Evolutionary conservation across 2,329 filamentous ascomycete species (phyloP).

Genomic region (Aureobasidium sp.): DNA sequence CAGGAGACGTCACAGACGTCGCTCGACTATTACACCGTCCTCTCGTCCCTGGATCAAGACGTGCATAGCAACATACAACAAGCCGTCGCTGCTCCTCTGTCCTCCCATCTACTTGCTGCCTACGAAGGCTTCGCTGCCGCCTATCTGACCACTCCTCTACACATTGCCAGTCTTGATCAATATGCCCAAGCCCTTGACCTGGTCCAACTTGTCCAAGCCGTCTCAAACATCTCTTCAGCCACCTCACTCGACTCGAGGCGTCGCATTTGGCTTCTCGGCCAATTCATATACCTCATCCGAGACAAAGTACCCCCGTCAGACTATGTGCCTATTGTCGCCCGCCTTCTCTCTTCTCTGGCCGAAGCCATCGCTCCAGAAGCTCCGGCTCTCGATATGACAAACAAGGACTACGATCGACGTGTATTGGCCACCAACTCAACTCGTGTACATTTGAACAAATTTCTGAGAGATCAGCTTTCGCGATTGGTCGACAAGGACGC

Average conservation of each 20-base stretch:
- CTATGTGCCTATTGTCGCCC: conserved; percentile 46
- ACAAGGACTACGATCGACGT: conserved; percentile 34
- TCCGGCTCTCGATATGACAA: conserved; percentile 25
- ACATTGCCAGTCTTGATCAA: conserved; percentile 22
- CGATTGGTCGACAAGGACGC: conserved; percentile 69
- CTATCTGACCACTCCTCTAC: conserved; percentile 24
- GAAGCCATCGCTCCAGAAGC: conserved; percentile 48
- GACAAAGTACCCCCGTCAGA: conserved; percentile 35
- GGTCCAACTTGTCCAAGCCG: not conserved
- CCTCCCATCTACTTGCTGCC: conserved; percentile 23
- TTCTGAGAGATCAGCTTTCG: conserved; percentile 59
- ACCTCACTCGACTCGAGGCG: not conserved
- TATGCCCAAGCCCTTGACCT: conserved; percentile 24
- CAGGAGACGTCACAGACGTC: conserved; percentile 16
- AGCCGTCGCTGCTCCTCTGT: conserved; percentile 29
- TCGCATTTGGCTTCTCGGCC: conserved; percentile 51
- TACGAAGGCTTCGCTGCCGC: conserved; percentile 39
- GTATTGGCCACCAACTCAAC: conserved; percentile 36
- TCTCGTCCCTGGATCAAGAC: conserved; percentile 23
- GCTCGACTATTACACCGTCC: conserved; percentile 27
- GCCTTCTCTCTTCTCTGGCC: conserved; percentile 50
- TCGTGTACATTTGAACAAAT: conserved; percentile 31
- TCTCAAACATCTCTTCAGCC: not conserved
- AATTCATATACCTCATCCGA: conserved; percentile 44
- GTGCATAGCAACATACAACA: conserved; percentile 23